phyloP scores from a whole-genome alignment of 768 basidiomycete species.

The Cytidiella melzeri region DNA sequence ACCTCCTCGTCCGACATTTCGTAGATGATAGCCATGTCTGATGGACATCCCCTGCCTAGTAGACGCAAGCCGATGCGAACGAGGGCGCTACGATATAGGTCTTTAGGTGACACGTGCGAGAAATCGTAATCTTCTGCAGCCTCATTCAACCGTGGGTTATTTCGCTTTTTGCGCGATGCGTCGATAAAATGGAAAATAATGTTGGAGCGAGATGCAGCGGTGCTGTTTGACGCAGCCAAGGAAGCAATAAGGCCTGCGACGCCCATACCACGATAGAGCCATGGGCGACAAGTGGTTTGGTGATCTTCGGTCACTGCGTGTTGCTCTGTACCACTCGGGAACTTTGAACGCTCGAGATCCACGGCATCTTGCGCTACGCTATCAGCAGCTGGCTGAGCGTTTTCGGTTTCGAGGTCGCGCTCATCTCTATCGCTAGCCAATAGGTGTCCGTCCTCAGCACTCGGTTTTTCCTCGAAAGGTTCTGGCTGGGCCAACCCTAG shows the following conservation, averaged over 20 bases:
- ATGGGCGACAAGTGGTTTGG: conserved; percentile 25
- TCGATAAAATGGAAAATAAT: conserved; percentile 53
- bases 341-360: conserved; percentile 6
- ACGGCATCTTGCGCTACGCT: conserved; percentile 7
- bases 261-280: conserved; percentile 64
- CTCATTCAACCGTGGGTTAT: conserved; percentile 33
- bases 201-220: conserved; percentile 25
- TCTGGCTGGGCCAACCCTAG: conserved; percentile 38
- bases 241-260: conserved; percentile 40
- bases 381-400: conserved; percentile 18
- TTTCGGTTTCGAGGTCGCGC: conserved; percentile 62
- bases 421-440: too few relatives aligned
- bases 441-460: conserved; percentile 36
- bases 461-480: conserved; percentile 20
- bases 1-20: conserved; percentile 49
- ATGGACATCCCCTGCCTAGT: conserved; percentile 62
- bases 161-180: conserved; percentile 50
- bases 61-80: conserved; percentile 61
- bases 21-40: conserved; percentile 73
- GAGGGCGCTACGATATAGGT: conserved; percentile 54
- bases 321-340: background rate
- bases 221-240: conserved; percentile 30
- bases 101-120: conserved; percentile 18
- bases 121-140: conserved; percentile 31
- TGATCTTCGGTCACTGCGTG: conserved; percentile 3